phyloP scores from a whole-genome alignment of 192 early-diverging fungal species.

The Backusella tarrabulga region DNA sequence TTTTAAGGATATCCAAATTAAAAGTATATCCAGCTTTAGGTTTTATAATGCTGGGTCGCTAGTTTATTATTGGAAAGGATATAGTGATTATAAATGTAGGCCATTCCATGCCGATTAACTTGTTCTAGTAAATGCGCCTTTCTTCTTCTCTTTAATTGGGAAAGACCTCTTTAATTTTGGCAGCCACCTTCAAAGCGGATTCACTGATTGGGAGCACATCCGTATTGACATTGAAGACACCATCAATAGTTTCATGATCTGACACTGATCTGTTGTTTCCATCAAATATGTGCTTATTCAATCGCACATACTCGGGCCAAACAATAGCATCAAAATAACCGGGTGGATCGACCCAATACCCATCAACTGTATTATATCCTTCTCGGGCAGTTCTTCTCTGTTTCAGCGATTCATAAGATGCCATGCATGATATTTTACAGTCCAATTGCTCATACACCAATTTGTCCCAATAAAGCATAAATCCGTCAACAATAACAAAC shows the following conservation, averaged over 20 bases:
- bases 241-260: background rate
- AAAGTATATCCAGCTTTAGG: no score
- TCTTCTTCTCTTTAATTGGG: background rate
- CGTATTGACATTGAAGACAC: conserved; percentile 24
- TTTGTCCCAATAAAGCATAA: conserved; percentile 68
- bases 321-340: conserved; percentile 76
- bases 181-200: conserved; percentile 9
- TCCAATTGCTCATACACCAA: conserved; percentile 44
- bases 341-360: conserved; percentile 72
- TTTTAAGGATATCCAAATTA: no score
- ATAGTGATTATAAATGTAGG: no score
- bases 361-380: conserved; percentile 77
- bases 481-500: conserved; percentile 73
- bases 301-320: conserved; percentile 69
- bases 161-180: background rate
- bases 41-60: no score
- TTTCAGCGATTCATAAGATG: conserved; percentile 61
- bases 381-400: conserved; percentile 59
- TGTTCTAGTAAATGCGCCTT: no score
- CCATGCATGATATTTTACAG: conserved; percentile 55
- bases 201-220: conserved; percentile 16
- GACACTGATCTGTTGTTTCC: background rate
- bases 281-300: conserved; percentile 39
- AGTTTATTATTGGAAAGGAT: no score
- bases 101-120: no score